A percentile compares a stretch with the other conserved stretches of the same genome.
These are phyloP conservation scores for Auriculariales sp. DNA, from an alignment of 768 basidiomycete genomes.

Conservation along the genomic window DNA sequence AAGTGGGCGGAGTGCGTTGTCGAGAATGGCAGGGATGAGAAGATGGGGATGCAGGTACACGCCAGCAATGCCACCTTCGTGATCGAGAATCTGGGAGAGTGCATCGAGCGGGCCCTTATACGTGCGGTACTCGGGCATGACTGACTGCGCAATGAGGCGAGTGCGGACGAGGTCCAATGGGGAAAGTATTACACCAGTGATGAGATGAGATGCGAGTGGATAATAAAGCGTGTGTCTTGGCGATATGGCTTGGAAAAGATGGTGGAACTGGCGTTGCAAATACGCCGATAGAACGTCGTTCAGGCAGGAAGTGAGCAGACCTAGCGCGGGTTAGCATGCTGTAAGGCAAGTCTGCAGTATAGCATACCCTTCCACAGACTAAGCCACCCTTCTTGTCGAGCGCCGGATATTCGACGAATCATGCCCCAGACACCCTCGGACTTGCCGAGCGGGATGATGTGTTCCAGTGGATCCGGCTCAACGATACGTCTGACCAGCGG, in stretches of 20 bases:
- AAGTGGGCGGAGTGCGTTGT: conserved; percentile 76
- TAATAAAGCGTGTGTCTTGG: conserved; percentile 50
- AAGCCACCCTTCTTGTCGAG: conserved; percentile 78
- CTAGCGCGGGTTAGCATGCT: conserved; percentile 23
- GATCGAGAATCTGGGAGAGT: conserved; percentile 56
- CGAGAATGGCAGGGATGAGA: conserved; percentile 74
- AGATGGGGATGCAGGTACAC: conserved; percentile 87
- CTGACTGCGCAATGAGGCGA: conserved; percentile 77
- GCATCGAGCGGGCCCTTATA: conserved; percentile 73
- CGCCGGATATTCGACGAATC: conserved; percentile 74
- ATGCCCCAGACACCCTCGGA: conserved; percentile 86
- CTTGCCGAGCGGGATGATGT: conserved; percentile 73
- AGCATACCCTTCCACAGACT: conserved; percentile 81
- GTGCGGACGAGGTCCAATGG: conserved; percentile 83
- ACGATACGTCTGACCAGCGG: conserved; percentile 53
- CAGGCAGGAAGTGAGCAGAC: conserved; percentile 69
- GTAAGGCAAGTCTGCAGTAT: conserved; percentile 2
- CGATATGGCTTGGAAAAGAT: conserved; percentile 44
- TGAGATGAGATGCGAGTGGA: conserved; percentile 68
- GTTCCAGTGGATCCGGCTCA: conserved; percentile 70
- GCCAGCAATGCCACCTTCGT: conserved; percentile 67
- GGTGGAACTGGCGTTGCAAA: conserved; percentile 67
- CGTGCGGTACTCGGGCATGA: conserved; percentile 43
- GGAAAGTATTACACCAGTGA: conserved; percentile 78
- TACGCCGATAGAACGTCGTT: conserved; percentile 63